These are phyloP conservation scores for Carex sylvatica DNA, from an alignment of 202 grass and related monocot genomes.

Conservation along the genomic window DNA sequence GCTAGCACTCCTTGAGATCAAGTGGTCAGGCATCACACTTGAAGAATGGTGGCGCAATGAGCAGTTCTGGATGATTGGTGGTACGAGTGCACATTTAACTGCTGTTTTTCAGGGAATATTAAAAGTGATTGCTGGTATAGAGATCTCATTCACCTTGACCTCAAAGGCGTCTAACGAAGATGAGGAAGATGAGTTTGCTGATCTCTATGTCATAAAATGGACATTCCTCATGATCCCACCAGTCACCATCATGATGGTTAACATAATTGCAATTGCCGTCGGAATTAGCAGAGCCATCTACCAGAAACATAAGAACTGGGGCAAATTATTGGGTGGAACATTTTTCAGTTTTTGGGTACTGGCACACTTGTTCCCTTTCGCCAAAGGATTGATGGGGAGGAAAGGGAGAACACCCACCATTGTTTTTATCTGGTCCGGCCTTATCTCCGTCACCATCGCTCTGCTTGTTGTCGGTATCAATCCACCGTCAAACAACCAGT, in stretches of 20 bases:
- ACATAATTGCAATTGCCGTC: slow-evolving; percentile 30
- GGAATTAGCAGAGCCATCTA: slow-evolving; percentile 16
- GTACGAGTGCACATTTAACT: slow-evolving; percentile 31
- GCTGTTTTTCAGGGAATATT: slow-evolving; percentile 32
- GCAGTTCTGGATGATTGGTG: slow-evolving; percentile 40
- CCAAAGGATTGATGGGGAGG: slow-evolving; percentile 33
- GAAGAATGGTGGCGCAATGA: slow-evolving; percentile 42
- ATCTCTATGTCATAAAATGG: slow-evolving; percentile 35
- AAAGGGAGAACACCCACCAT: slow-evolving; percentile 34
- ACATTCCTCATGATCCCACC: slow-evolving; percentile 36
- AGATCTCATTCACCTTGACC: slow-evolving; percentile 38
- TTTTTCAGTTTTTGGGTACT: slow-evolving; percentile 41
- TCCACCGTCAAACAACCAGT: slow-evolving; percentile 23
- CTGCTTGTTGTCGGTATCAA: slow-evolving; percentile 31
- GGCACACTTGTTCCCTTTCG: slow-evolving; percentile 33
- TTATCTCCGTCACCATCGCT: slow-evolving; percentile 31
- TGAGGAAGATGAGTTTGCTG: slow-evolving; percentile 27
- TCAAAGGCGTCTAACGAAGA: slow-evolving; percentile 28
- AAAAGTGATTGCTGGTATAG: slow-evolving; percentile 38
- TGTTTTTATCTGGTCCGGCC: slow-evolving; percentile 35
- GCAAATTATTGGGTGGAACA: slow-evolving; percentile 30
- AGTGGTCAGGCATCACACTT: slow-evolving; percentile 33
- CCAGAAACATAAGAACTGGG: slow-evolving; percentile 19
- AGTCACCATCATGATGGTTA: slow-evolving; percentile 38
- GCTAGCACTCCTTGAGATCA: slow-evolving; percentile 31